Evolutionary conservation across 495 filamentous ascomycete species (phyloP).

Genomic region (Podospora conica): DNA sequence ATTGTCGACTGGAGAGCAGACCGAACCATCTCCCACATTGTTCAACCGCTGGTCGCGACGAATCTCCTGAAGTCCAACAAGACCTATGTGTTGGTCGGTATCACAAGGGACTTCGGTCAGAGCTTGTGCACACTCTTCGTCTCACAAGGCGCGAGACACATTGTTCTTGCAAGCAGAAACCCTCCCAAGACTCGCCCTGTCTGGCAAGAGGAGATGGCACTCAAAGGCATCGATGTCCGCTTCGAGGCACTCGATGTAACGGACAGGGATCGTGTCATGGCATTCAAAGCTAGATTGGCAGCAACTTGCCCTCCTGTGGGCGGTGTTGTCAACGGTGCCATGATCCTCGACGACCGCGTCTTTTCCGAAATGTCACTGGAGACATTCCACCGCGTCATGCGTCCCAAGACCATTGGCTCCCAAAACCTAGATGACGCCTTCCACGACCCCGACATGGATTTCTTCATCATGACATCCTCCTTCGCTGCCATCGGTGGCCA

Average conservation of each 20-base stretch:
- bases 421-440: constrained; percentile 36
- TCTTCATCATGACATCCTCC: constrained; percentile 47
- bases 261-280: constrained; percentile 19
- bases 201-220: constrained; percentile 40
- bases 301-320: constrained; percentile 31
- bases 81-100: constrained; percentile 53
- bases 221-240: constrained; percentile 25
- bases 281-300: constrained; percentile 24
- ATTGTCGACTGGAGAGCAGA: constrained; percentile 38
- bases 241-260: constrained; percentile 37
- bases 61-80: constrained; percentile 32
- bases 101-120: constrained; percentile 52
- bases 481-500: constrained; percentile 44
- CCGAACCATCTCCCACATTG: constrained; percentile 15
- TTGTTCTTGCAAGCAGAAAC: constrained; percentile 52
- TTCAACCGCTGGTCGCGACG: constrained; percentile 14
- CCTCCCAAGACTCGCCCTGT: constrained; percentile 28
- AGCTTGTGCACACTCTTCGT: constrained; percentile 55
- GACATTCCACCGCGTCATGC: constrained; percentile 34
- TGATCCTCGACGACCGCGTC: constrained; percentile 46
- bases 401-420: constrained; percentile 41
- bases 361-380: constrained; percentile 44
- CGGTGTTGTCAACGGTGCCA: constrained; percentile 49
- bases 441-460: constrained; percentile 30
- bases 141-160: constrained; percentile 45